Conservation (phyloP, 2,329 filamentous ascomycete genomes). For the Epichloe typhina region DNA sequence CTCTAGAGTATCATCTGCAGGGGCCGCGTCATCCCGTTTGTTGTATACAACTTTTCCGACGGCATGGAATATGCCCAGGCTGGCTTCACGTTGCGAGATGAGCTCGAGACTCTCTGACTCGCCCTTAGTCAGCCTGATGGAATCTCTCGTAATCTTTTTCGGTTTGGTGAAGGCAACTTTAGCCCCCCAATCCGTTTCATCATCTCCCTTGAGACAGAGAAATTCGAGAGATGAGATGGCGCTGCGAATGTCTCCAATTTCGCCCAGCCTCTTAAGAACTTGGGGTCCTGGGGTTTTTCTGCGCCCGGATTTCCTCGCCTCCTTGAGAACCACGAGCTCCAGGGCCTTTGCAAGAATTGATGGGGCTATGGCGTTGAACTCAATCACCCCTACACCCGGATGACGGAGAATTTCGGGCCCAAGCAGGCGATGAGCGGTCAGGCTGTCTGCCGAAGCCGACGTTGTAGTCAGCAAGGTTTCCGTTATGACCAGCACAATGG, state of each 20-base stretch:
- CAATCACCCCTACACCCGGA: conserved; percentile 64
- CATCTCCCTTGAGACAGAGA: conserved; percentile 69
- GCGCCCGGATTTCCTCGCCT: conserved; percentile 65
- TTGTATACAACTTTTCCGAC: conserved; percentile 96
- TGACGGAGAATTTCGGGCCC: conserved; percentile 78
- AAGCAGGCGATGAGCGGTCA: conserved; percentile 81
- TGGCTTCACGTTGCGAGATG: conserved; percentile 77
- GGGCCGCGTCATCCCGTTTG: conserved; percentile 54
- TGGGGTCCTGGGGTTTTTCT: conserved; percentile 63
- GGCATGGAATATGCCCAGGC: conserved; percentile 87
- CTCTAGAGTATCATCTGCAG: conserved; percentile 32
- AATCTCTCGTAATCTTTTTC: conserved; percentile 46
- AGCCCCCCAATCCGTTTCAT: conserved; percentile 60
- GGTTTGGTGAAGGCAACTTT: conserved; percentile 58
- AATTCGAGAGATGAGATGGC: conserved; percentile 91
- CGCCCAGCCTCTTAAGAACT: conserved; percentile 66
- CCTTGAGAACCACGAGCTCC: conserved; percentile 70
- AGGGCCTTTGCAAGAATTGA: conserved; percentile 77
- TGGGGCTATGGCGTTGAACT: conserved; percentile 86
- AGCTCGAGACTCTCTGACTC: conserved; percentile 70
- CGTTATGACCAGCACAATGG: conserved; percentile 80
- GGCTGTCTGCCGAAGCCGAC: conserved; percentile 74
- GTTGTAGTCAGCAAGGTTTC: conserved; percentile 80
- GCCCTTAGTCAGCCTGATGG: conserved; percentile 52
- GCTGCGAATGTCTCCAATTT: conserved; percentile 83